phyloP scores from a whole-genome alignment of 768 basidiomycete genomes.

The Suillus plorans region DNA sequence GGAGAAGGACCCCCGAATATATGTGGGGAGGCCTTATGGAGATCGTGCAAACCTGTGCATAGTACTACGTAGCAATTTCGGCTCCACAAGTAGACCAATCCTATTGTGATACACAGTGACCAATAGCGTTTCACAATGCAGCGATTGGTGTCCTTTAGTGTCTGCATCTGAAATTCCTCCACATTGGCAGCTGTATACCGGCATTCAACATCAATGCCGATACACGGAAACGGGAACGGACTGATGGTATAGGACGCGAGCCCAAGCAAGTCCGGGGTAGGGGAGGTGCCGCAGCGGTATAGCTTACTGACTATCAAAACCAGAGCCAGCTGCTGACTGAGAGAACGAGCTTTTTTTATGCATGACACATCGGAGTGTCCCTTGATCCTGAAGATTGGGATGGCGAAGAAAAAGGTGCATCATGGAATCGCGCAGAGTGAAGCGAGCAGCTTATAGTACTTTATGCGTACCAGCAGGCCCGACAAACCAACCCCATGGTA shows the following conservation, averaged over 20 bases:
- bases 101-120: not conserved
- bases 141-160: not conserved
- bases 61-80: not conserved
- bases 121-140: not conserved
- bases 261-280: not conserved
- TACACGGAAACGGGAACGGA: not conserved
- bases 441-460: not conserved
- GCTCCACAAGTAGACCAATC: not conserved
- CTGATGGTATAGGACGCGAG: not conserved
- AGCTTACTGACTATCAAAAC: not conserved
- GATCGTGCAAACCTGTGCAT: not conserved
- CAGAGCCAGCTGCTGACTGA: not conserved
- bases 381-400: not conserved
- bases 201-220: not conserved
- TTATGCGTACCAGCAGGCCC: conserved; percentile 31
- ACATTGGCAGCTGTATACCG: not conserved
- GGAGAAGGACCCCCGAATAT: no score
- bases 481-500: conserved; percentile 30
- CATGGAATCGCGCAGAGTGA: not conserved
- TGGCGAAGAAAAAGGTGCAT: not conserved
- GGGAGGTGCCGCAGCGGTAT: not conserved
- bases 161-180: not conserved
- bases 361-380: not conserved
- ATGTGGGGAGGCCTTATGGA: no score
- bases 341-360: not conserved